Evolutionary conservation across 768 basidiomycete species (phyloP), one percentile per base, ranked within the genome.

Genomic region (Rhizopogon roseolus): DNA sequence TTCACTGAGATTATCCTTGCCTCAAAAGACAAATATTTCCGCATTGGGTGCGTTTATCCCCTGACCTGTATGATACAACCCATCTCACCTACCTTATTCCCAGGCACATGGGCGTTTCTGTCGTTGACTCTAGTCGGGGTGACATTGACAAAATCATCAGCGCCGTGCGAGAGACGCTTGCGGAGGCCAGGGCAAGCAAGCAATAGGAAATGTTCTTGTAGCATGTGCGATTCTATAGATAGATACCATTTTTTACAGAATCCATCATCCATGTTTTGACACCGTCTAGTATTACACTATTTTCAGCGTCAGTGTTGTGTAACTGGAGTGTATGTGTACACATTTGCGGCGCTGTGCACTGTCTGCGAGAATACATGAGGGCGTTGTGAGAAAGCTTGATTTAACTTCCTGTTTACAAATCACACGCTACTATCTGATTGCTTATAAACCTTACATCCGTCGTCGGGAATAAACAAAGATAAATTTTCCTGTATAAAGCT

Each of bases 81-180:
- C 27, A 61, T 42, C 56, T 59, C 22, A 61, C 42, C 5, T 1
- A 1, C 50, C 22, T n/a, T 29, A 55, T 51, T 52, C 17, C 60
- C 10, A 87, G 88, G 32, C 95, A 97, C 68, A 96, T 98, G 93
- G 95, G 95, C 49, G 67, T 86, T 53, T 85, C 87, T n/a, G 94
- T 81, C 19, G 84, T 88, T 6, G 82, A 93, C 54, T 50, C 72
- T 22, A 61, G 77, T 53, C 77, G 93, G 50, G 86, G 81, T 0
- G 94, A 98, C 65, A 66, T 96, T 11, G 85, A 91, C 60, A 84
- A 71, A 64, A 73, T 97, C 53, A 74, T 92, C 42, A 69, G 73
- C 13, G 83, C 82, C 5, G 66, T 97, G 66, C 78, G 77, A 62
- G 84, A 84, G 53, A 72, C 79, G 3, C 63, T 91, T 49, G 53